phyloP scores from a whole-genome alignment of 441 rosid species.

The Metrosideros polymorpha region DNA sequence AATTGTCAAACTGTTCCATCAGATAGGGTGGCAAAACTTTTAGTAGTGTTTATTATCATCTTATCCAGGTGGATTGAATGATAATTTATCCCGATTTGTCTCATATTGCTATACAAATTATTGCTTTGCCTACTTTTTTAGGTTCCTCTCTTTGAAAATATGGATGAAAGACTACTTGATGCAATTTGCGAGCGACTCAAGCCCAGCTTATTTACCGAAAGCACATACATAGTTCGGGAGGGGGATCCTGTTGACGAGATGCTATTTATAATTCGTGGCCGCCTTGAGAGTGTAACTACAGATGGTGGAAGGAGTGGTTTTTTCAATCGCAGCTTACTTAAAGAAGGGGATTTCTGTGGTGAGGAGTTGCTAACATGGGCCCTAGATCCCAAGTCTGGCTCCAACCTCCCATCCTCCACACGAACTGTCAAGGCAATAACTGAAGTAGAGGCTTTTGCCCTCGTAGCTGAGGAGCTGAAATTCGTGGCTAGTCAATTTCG shows the following conservation, averaged over 20 bases:
- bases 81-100: not conserved
- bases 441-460: slow-evolving; percentile 92
- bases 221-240: slow-evolving; percentile 76
- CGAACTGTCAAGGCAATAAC: slow-evolving; percentile 76
- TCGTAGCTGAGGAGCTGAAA: slow-evolving; percentile 76
- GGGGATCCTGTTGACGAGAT: slow-evolving; percentile 98
- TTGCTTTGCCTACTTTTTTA: not conserved
- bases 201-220: slow-evolving; percentile 81
- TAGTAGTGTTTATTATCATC: not conserved
- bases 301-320: slow-evolving; percentile 98
- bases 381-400: slow-evolving; percentile 78
- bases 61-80: not conserved
- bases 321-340: slow-evolving; percentile 69
- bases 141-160: slow-evolving; percentile 88
- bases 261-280: slow-evolving; percentile 94
- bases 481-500: slow-evolving; percentile 95
- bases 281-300: slow-evolving; percentile 89
- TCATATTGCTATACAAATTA: not conserved
- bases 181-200: slow-evolving; percentile 92
- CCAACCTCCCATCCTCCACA: slow-evolving; percentile 84
- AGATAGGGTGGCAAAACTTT: not conserved
- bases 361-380: slow-evolving; percentile 99
- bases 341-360: slow-evolving; percentile 90
- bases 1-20: not conserved
- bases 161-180: slow-evolving; percentile 92